Base-by-base conservation (phyloP, 306 rosid species). In the Trifolium subterraneum region DNA sequence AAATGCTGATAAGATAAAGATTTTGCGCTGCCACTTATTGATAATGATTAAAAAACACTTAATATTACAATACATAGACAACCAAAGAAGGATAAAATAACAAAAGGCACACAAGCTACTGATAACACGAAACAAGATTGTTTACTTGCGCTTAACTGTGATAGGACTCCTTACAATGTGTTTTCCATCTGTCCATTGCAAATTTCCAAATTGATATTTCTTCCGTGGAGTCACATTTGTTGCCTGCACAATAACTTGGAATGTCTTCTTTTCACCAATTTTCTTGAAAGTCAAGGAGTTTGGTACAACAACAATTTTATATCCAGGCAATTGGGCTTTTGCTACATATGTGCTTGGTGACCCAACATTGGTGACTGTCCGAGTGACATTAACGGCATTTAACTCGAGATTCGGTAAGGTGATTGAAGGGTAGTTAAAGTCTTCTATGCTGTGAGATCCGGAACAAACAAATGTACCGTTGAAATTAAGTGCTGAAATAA, bases 391-490 rank as follows among this genome's bases (percentile, higher is more conserved):
- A 25, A 86, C 72, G 39, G 2, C 39, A 36, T 36, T 36, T 16
- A 93, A 85, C 12, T 78, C 71, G 0, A 93, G 88, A 7, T 74
- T 73, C 12, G 93, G 93, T 72, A 90, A 90, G 18, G 96, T 82
- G 78, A 93, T 87, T 63, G 98, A 90, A 23, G 98, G 98, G 64
- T 89, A 80, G 79, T 93, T 93, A 50, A 90, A 88, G 80, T 90
- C 70, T 19, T 77, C 77, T 74, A 79, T 79, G 70, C 73, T 82
- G 39, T 36, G 39, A 7, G 39, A 36, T 36, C 39, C 39, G 10
- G 39, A 7, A 8, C 39, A 36, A 7, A 36, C 10, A 36, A 36
- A 36, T 36, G 39, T 36, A 36, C 39, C 39, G 9, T 36, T 36
- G 4, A 84, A 73, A 8, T 70, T 80, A 70, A 93, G 82, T 14